Evolutionary conservation across 2,329 filamentous ascomycete genomes (phyloP), one percentile per base, ranked within the genome.

Genomic region (Phialophora tarda): DNA sequence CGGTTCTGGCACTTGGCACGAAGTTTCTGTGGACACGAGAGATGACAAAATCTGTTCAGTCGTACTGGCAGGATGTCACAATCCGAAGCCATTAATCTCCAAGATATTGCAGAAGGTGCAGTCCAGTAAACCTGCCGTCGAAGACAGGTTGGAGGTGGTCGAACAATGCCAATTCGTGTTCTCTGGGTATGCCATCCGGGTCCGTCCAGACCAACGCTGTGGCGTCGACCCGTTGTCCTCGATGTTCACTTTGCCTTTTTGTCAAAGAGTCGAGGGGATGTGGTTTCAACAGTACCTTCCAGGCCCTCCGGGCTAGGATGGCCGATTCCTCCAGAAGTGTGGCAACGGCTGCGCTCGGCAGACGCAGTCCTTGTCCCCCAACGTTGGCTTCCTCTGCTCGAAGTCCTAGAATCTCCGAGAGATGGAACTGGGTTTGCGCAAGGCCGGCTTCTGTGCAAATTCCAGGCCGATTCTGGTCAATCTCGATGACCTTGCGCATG

Each of bases 1-100:
- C 24, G 6, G 51, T 54, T 32, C 11, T 47, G 32, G 26, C 12
- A 17, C 24, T 56, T 5, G 60, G 48, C 14, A 24, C n/a, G 23
- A n/a, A 23, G 23, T 63, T 63, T 34, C 32, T 63, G 11, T 63
- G 60, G 60, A 57, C 60, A 17, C 21, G 14, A 11, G 34, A 55
- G 21, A 51, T 63, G 26, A 48, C 53, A 26, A 47, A 34, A 50
- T 63, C 60, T 5, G 34, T 63, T 5, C 32, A n/a, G 21, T 41
- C 50, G 1, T 63, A 63, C 32, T 63, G 60, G 60, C 41, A 51
- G 24, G 48, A 51, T 28, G 48, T 51, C 23, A 51, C 24, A 12
- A 26, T 26, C 21, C 14, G 4, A 26, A 2, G 10, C 14, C 56
- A 21, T 44, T 17, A 7, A 7, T 44, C 11, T 34, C 32, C 28